Percentiles rank a stretch among this genome's conserved stretches.
These are phyloP conservation scores for Saccharomycopsis fibuligera DNA, from an alignment of 805 yeast genomes.

Conservation along the genomic window DNA sequence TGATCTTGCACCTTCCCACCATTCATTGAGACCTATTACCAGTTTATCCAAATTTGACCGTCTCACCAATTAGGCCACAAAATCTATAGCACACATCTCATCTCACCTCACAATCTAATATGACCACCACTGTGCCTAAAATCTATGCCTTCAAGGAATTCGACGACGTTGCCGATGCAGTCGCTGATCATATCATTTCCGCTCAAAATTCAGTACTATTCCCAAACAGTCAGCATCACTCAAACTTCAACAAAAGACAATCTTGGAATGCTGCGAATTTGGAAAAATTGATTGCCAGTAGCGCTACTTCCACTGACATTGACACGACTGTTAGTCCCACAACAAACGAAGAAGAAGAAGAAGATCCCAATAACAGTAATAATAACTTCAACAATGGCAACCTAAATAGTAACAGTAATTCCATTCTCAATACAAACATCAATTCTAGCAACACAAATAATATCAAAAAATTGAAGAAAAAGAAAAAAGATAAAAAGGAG, in stretches of 20 bases:
- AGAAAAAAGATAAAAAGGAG: slow-evolving; percentile 26
- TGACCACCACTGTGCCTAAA: slow-evolving; percentile 93
- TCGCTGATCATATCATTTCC: slow-evolving; percentile 86
- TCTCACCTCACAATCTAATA: no score
- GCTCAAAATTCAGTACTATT: slow-evolving; percentile 73
- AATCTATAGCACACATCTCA: no score
- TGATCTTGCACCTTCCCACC: no score
- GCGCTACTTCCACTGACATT: neutral
- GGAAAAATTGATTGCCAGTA: slow-evolving; percentile 24
- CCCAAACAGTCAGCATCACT: slow-evolving; percentile 5
- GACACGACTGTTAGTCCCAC: neutral
- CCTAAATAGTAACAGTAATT: slow-evolving; percentile 18
- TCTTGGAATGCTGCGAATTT: slow-evolving; percentile 28
- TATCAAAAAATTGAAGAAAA: slow-evolving; percentile 2
- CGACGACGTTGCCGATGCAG: slow-evolving; percentile 90
- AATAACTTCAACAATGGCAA: slow-evolving; percentile 24
- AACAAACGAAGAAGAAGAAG: neutral
- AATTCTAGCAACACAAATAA: neutral
- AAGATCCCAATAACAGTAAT: neutral
- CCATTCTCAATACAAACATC: no score
- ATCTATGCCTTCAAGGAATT: slow-evolving; percentile 90
- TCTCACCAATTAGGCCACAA: no score
- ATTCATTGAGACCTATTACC: no score
- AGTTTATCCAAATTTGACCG: no score
- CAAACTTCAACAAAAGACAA: slow-evolving; percentile 15